Percentiles rank a stretch among this genome's conserved stretches.
These are phyloP conservation scores for Albifimbria verrucaria DNA, from an alignment of 2,329 filamentous ascomycete species.

Conservation along the genomic window DNA sequence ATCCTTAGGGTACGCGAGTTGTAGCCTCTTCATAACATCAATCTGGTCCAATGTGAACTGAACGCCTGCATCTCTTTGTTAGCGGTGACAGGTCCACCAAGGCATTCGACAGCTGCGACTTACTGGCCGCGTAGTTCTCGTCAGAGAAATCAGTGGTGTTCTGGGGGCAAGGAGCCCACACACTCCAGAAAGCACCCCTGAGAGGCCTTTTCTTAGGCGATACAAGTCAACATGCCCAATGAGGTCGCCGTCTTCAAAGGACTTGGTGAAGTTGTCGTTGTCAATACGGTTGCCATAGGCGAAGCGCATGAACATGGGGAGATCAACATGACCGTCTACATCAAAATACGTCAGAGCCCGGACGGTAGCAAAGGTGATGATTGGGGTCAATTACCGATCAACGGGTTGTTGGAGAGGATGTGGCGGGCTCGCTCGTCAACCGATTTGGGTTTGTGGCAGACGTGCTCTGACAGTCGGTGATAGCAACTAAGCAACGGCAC, in stretches of 20 bases:
- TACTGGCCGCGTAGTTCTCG: constrained; percentile 65
- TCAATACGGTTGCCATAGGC: constrained; percentile 77
- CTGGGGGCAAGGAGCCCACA: constrained; percentile 72
- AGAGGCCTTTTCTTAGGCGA: constrained; percentile 65
- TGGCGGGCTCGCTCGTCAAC: constrained; percentile 43
- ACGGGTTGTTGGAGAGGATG: constrained; percentile 42
- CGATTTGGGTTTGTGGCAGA: constrained; percentile 24
- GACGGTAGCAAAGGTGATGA: not conserved
- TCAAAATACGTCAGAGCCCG: not conserved
- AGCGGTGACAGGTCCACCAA: not conserved
- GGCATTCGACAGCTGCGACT: constrained; percentile 17
- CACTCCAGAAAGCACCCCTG: constrained; percentile 94
- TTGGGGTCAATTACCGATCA: constrained; percentile 42
- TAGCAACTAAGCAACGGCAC: constrained; percentile 20
- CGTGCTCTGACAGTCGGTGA: constrained; percentile 17
- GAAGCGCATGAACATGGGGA: constrained; percentile 69
- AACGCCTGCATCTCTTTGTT: constrained; percentile 44
- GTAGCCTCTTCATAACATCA: constrained; percentile 66
- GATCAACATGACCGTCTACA: constrained; percentile 87
- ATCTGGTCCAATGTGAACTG: constrained; percentile 70
- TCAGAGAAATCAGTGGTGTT: constrained; percentile 73
- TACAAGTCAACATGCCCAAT: constrained; percentile 74
- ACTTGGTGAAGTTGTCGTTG: constrained; percentile 64
- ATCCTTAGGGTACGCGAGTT: constrained; percentile 59
- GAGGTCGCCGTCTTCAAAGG: constrained; percentile 70